Base-by-base conservation (phyloP, 2,329 filamentous ascomycete species). In the Raffaelea ambrosiae region DNA sequence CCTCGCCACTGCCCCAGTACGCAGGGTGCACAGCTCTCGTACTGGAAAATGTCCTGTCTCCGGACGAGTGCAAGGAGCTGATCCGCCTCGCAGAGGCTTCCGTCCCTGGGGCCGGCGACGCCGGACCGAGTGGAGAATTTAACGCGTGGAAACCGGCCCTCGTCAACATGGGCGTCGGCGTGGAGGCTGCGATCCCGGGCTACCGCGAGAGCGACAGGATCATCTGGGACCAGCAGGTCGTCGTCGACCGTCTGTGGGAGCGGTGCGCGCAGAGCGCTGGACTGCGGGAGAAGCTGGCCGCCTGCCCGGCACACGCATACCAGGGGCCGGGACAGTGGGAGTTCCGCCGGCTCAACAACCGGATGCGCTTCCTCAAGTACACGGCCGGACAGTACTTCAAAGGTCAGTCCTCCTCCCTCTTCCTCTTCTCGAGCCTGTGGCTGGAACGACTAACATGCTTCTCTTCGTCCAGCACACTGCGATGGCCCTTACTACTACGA, bases 321-420 rank as follows among this genome's bases (percentile, higher is more conserved):
- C 22, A 53, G 3, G 53, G 50, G 23, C 59, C 58, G 4, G 54
- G 58, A 39, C 51, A 46, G 43, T 73, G 72, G 70, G 59, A 61
- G 43, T 72, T 77, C 53, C 52, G 61, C 31, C 55, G 81, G 10
- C 61, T 87, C 39, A 93, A 93, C 61, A 77, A 88, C 59, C 68
- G 86, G 33, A 74, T 90, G 74, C 70, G 88, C 23, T 90, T 90
- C 57, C 66, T 94, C 44, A 83, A 78, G 58, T 93, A 93, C 60
- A 72, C 72, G 0, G 65, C 71, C 0, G 86, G 85, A 0, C 81
- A 89, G 57, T 91, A 83, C 59, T 93, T 94, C 57, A 75, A 73
- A 51, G 72, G 69, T 70, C 48, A 60, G 67, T 20, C 63, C 65
- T 42, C 29, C 21, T 41, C 5, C 5, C 39, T 43, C 8, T 16